Base-by-base conservation (phyloP, 768 basidiomycete genomes). In the Termitomyces sp. region DNA sequence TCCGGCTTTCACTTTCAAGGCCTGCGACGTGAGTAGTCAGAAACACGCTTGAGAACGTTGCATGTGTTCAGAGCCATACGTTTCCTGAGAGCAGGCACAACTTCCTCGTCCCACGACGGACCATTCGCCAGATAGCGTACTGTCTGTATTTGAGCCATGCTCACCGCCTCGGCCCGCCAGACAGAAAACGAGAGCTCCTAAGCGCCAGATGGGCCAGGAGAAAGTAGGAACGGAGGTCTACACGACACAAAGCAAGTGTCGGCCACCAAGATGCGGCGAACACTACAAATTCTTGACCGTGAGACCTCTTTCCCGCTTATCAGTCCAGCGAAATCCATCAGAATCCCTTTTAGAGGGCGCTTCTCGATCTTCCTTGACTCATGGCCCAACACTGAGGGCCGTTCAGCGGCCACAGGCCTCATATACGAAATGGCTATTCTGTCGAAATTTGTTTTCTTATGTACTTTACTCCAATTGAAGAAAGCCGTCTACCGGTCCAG, bases 21-120 rank as follows among this genome's bases (percentile, higher is more conserved):
- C 92, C 92, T 94, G 42, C 40, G 59, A 36, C 18, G 16, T 40
- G 7, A 36, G 54, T 56, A 64, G 57, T 58, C 24, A 55, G 59
- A 55, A 57, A 53, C 33, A 56, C 54, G 57, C 54, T 44, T 18
- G 36, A 53, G 16, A 28, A 51, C 32, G 18, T 53, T 42, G 46
- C 28, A 56, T 60, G 48, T 48, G 22, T 32, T 32, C 33, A 30
- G 42, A 57, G 47, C 76, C 81, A 66, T 75, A 92, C 89, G 80
- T 78, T 91, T 89, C 64, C 90, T 81, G 38, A 92, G 77, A 42
- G 87, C 79, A 55, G 90, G 91, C 32, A 92, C 91, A 56, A 92
- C 90, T 36, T 82, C 82, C 67, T 90, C 89, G 70, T 91, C 90
- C 89, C 90, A 92, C 38, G 83, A 78, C 51, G 86, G 81, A 44